These are phyloP conservation scores for Rosa multiflora DNA, from an alignment of 306 rosid genomes.

Conservation along the genomic window DNA sequence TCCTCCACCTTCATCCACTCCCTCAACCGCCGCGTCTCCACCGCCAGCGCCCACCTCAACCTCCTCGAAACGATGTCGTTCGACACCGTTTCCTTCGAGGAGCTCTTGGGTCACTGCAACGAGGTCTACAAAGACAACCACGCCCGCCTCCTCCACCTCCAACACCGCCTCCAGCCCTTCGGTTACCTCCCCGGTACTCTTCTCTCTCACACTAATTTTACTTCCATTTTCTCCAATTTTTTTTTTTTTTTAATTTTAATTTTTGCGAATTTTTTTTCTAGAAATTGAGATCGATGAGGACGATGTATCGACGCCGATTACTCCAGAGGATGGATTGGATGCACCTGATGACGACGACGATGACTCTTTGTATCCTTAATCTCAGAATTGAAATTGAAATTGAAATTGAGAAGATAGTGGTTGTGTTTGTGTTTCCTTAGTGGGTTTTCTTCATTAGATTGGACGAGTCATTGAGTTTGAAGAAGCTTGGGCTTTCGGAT, in stretches of 20 bases:
- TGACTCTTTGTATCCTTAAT: constrained; percentile 48
- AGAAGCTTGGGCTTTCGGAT: constrained; percentile 75
- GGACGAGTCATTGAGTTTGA: constrained; percentile 72
- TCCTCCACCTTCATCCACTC: constrained; percentile 74
- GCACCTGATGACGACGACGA: constrained; percentile 52
- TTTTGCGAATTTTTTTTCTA: background rate
- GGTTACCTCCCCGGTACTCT: constrained; percentile 55
- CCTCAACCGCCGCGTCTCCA: constrained; percentile 70
- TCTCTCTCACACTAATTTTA: background rate
- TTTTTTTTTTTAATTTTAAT: background rate
- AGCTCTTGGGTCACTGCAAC: constrained; percentile 83
- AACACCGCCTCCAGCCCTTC: constrained; percentile 45
- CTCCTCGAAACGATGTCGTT: constrained; percentile 72
- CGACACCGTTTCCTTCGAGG: constrained; percentile 83
- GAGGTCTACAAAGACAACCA: constrained; percentile 77
- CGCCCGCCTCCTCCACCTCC: constrained; percentile 44
- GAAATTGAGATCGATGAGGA: constrained; percentile 50
- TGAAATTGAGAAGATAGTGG: background rate
- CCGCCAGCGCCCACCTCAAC: constrained; percentile 57
- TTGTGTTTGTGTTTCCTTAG: constrained; percentile 28
- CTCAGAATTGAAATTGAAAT: background rate
- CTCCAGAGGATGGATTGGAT: background rate
- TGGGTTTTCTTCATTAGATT: constrained; percentile 35
- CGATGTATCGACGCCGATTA: constrained; percentile 16
- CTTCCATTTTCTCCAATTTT: background rate